These are phyloP conservation scores for Pythium volutum DNA, from an alignment of 352 stramenopile genomes.

Conservation along the genomic window DNA sequence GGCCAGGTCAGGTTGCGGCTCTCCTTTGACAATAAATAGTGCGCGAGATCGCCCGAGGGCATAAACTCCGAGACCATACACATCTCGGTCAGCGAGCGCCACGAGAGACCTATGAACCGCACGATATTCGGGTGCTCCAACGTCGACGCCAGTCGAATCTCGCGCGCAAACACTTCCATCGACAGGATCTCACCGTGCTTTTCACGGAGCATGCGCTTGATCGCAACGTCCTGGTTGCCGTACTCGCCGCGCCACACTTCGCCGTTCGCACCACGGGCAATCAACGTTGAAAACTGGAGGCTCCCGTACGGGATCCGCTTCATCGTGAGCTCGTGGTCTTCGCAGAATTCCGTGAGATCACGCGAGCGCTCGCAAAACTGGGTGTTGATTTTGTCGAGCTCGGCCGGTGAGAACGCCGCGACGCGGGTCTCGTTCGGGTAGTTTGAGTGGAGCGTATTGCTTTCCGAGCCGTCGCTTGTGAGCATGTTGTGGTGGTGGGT, in stretches of 20 bases:
- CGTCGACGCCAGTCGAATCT: constrained; percentile 75
- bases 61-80: constrained; percentile 82
- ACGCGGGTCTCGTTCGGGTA: constrained; percentile 5
- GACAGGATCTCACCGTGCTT: constrained; percentile 14
- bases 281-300: constrained; percentile 20
- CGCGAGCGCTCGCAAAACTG: constrained; percentile 15
- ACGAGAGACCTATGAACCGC: constrained; percentile 72
- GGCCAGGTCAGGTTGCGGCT: constrained; percentile 46
- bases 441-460: neutral
- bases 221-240: constrained; percentile 13
- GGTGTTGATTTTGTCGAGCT: constrained; percentile 23
- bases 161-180: constrained; percentile 75
- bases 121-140: constrained; percentile 82
- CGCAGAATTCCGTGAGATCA: constrained; percentile 23
- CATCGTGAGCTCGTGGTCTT: constrained; percentile 24
- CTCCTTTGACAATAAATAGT: constrained; percentile 35
- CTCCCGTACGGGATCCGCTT: constrained; percentile 21
- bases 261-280: constrained; percentile 22
- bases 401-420: constrained; percentile 1
- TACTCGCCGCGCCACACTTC: constrained; percentile 28
- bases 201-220: constrained; percentile 23
- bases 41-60: constrained; percentile 61
- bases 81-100: constrained; percentile 70
- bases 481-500: constrained; percentile 14
- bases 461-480: constrained; percentile 11